Base-by-base conservation (phyloP, 1,284 basidiomycete genomes). In the Agaricales sp. region DNA sequence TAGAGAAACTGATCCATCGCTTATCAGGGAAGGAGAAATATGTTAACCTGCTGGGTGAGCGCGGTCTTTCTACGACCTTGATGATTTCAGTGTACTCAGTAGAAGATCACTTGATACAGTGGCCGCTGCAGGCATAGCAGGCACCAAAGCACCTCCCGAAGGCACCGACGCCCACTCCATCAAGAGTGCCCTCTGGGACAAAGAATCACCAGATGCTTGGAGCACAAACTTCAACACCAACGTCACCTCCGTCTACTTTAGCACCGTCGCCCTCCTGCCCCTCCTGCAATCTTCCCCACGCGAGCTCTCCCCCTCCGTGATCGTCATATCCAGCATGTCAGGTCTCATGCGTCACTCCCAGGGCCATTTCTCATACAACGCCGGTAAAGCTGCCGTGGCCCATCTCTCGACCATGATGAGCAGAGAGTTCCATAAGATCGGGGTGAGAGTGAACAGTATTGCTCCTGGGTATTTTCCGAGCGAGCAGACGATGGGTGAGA, bases 301-400 rank as follows among this genome's bases (percentile, higher is more conserved):
- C 8, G 41, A 21, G 8, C 20, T 8, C 8, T 43, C 41, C 18
- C 13, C n/a, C 41, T 16, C 41, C 41, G 20, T 43, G 11, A 43
- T 43, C 41, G 20, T 16, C 20, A 43, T 43, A 8, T 16, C 41
- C n/a, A 11, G 11, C 41, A 43, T 43, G 13, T 16, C n/a, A 8
- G 41, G 41, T 19, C 13, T 43, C n/a, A 21, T 43, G n/a, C 11
- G 20, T 8, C 8, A 16, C 20, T 19, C 8, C 20, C 41, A 43
- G 20, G 41, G 41, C 41, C 41, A 43, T 19, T 43, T 43, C 41
- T 43, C 41, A 8, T 43, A 43, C 41, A 43, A 43, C 20, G 41
- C 41, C 41, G 20, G 41, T 19, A 43, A 43, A 19, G 41, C 41
- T 19, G 41, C 41, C 41, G n/a, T 43, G 11, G 20, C 20, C 41